Evolutionary conservation across 2,329 filamentous ascomycete species (phyloP).

Genomic region (Colletotrichum kahawae): DNA sequence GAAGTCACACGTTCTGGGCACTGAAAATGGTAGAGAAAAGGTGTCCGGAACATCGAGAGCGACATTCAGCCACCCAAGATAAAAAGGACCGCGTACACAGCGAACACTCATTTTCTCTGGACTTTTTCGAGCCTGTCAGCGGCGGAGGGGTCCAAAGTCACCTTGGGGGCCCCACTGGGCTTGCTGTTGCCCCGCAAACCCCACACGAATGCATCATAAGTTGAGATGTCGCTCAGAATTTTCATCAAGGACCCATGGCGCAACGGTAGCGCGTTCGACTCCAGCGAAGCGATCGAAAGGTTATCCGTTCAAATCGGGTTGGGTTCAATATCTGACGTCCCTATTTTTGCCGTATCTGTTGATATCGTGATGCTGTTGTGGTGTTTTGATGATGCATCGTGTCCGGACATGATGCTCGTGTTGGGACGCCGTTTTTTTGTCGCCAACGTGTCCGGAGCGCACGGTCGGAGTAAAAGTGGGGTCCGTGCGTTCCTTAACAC

Average conservation of each 20-base stretch:
- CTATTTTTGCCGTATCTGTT: background rate
- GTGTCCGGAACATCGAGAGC: background rate
- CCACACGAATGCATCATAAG: background rate
- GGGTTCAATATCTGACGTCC: background rate
- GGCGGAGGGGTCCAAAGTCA: background rate
- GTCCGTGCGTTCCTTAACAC: background rate
- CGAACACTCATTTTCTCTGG: background rate
- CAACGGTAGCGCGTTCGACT: constrained; percentile 16
- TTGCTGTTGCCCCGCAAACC: background rate
- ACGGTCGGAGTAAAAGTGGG: background rate
- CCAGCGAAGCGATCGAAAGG: background rate
- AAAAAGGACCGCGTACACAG: background rate
- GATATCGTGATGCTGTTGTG: background rate
- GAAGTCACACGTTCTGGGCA: background rate
- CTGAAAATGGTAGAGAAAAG: background rate
- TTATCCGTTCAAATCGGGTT: constrained; percentile 17
- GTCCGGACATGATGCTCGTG: background rate
- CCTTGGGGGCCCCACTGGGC: background rate
- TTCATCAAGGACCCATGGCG: background rate
- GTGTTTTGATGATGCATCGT: background rate
- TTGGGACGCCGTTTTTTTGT: background rate
- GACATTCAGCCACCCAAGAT: background rate
- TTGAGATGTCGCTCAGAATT: fast-evolving
- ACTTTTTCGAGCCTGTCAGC: background rate
- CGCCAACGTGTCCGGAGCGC: background rate